Base-by-base conservation (phyloP, 495 filamentous ascomycete genomes). In the Daldinia bambusicola region DNA sequence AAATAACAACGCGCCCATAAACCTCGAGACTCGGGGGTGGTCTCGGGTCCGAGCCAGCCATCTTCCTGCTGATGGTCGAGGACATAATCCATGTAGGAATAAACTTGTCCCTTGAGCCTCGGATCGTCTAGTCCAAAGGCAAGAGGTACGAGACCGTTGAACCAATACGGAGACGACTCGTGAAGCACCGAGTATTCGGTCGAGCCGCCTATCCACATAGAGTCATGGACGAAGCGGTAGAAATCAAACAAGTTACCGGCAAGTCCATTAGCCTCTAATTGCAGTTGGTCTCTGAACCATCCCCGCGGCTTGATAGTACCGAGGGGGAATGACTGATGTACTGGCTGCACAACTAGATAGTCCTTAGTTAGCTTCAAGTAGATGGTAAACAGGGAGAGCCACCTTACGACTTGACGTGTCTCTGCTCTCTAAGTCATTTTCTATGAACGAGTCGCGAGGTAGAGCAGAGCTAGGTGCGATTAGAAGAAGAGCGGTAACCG, bases 131-230 rank as follows among this genome's bases (percentile, higher is more conserved):
- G 74, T 0, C 78, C 77, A 70, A 86, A 90, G 13, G 89, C 87
- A n/a, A 90, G 80, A 12, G 89, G 87, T 2, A 91, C 89, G 4
- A 90, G 77, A 22, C 85, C 85, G 69, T 90, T 90, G 63, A 89
- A 84, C 89, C 88, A 91, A 72, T 91, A 91, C 1, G 88, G 88
- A 2, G 85, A 80, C 0, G 83, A 84, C 76, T 91, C 89, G 62
- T 89, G 82, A 2, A 90, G 79, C 6, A 74, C 74, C 48, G 85
- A 88, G 61, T 91, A 91, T 72, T 90, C 87, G 6, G 78, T 72
- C 20, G 77, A 75, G 1, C 86, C 85, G 2, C 88, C 88, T 9
- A 87, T 67, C 88, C 87, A 91, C 14, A 77, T 74, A 4, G 82
- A 85, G 63, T 90, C 68, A 2, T 75, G 77, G 4, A 90, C 87